phyloP scores from a whole-genome alignment of 2,329 filamentous ascomycete genomes.

The Cercospora sp. region DNA sequence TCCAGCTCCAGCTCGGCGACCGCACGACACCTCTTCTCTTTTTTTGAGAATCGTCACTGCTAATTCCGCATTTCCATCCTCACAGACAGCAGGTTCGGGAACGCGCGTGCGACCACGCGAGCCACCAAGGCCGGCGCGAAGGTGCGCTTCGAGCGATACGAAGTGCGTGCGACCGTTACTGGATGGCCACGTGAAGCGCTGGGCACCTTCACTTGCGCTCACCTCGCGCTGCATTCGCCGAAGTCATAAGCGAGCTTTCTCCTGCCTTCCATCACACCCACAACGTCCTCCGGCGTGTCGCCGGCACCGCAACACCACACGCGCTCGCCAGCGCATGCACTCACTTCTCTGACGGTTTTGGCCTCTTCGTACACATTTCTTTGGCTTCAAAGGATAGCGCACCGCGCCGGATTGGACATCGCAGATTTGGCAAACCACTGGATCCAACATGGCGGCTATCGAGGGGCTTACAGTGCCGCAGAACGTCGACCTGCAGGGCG shows the following conservation, averaged over 20 bases:
- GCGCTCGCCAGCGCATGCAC: background rate
- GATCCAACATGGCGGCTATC: constrained; percentile 23
- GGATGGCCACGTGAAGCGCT: background rate
- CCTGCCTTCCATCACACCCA: background rate
- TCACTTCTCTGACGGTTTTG: background rate
- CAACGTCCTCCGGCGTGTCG: background rate
- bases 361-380: constrained; percentile 1
- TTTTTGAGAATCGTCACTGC: background rate
- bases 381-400: background rate
- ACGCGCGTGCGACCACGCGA: background rate
- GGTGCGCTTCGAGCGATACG: background rate
- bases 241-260: background rate
- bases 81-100: background rate
- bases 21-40: background rate
- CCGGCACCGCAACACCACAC: background rate
- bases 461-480: constrained; percentile 24
- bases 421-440: background rate
- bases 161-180: background rate
- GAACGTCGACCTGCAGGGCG: constrained; percentile 15
- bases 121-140: background rate
- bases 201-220: background rate
- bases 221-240: background rate
- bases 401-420: background rate
- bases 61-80: background rate
- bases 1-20: background rate